Percentiles rank a stretch among this genome's conserved stretches.
phyloP scores from a whole-genome alignment of 805 yeast species.

The Candida sphagnicola region DNA sequence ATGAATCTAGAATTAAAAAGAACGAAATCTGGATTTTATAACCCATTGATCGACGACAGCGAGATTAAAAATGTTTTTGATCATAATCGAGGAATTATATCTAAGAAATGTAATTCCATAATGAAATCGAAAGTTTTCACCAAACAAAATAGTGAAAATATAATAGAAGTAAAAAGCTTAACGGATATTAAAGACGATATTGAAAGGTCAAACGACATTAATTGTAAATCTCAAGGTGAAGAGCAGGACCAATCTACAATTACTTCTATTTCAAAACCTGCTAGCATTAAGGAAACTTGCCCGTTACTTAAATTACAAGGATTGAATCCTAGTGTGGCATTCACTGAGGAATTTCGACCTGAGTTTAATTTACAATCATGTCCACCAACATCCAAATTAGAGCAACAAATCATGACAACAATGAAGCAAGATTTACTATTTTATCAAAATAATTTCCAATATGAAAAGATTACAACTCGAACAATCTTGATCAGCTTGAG shows the following conservation, averaged over 20 bases:
- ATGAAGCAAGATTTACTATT: conserved; percentile 53
- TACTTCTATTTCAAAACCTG: conserved; percentile 5
- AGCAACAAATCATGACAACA: conserved; percentile 41
- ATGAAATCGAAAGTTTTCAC: conserved; percentile 14
- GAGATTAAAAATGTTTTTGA: conserved; percentile 15
- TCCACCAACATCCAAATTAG: conserved; percentile 48
- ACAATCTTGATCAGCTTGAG: conserved; percentile 41
- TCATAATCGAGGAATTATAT: conserved; percentile 16
- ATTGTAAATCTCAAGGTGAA: not conserved
- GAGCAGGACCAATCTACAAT: conserved; percentile 10
- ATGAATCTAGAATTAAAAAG: conserved; percentile 10
- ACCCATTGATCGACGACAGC: conserved; percentile 16
- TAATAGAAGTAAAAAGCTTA: conserved; percentile 3
- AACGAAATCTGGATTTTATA: conserved; percentile 20
- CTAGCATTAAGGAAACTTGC: not conserved
- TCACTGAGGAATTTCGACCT: conserved; percentile 47
- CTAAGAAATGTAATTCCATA: conserved; percentile 19
- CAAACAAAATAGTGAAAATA: conserved; percentile 1
- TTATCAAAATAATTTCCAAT: conserved; percentile 33
- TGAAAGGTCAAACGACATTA: not conserved
- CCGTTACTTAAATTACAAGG: conserved; percentile 14
- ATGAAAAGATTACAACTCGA: conserved; percentile 26
- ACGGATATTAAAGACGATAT: conserved; percentile 8
- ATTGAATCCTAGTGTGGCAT: conserved; percentile 36
- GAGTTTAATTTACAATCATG: conserved; percentile 54